These are phyloP conservation scores for Ophiostoma sp. DNA, from an alignment of 2,329 filamentous ascomycete genomes.

Conservation along the genomic window DNA sequence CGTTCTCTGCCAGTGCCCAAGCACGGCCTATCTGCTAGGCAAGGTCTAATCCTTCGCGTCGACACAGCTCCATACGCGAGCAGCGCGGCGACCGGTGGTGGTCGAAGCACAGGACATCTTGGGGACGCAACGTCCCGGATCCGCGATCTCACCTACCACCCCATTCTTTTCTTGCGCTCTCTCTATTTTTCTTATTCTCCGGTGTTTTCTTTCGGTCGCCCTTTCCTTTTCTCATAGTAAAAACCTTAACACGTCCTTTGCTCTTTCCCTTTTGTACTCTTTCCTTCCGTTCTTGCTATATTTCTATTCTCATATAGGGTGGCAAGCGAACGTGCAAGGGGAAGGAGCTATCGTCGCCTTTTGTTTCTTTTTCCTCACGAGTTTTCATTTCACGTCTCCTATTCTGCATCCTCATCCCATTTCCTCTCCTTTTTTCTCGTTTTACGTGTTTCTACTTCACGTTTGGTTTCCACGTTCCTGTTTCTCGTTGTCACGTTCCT, in stretches of 20 bases:
- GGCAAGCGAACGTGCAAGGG: not conserved
- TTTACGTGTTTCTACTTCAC: not conserved
- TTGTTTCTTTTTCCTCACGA: conserved; percentile 7
- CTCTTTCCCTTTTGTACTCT: not conserved
- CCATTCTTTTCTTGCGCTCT: not conserved
- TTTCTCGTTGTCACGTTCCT: not conserved
- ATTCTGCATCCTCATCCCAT: not conserved
- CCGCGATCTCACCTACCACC: conserved; percentile 3
- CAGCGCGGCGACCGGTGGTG: conserved; percentile 6
- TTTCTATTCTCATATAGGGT: conserved; percentile 4
- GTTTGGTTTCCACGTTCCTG: not conserved
- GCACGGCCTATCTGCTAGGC: conserved; percentile 8
- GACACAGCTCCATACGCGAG: not conserved
- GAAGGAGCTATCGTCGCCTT: conserved; percentile 15
- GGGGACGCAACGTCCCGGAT: not conserved
- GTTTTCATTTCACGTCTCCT: conserved; percentile 13
- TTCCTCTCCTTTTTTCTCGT: not conserved
- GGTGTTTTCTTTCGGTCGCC: not conserved
- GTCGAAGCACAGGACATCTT: not conserved
- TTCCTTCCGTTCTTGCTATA: conserved; percentile 12
- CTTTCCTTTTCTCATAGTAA: not conserved
- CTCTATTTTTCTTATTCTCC: not conserved
- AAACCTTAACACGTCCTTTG: not conserved
- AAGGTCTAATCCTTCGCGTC: not conserved
- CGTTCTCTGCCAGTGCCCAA: conserved; percentile 8